Percentiles rank a stretch among this genome's conserved stretches.
These are phyloP conservation scores for Boehmeria nivea DNA, from an alignment of 306 rosid genomes.

Conservation along the genomic window DNA sequence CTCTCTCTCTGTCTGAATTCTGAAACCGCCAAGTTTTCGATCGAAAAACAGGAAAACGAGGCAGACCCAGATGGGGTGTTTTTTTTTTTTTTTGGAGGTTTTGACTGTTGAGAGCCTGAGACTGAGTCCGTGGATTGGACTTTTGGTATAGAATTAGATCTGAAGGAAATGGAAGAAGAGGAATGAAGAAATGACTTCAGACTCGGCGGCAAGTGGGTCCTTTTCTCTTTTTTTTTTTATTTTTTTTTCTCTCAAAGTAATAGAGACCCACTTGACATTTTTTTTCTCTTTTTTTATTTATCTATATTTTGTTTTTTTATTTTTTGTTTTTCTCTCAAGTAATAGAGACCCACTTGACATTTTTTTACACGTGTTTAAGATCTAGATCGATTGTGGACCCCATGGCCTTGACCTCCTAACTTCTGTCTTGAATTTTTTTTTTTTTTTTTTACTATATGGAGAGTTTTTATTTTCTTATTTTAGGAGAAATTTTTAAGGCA, in stretches of 20 bases:
- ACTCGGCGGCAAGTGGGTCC: slow-evolving; percentile 31
- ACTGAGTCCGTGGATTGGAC: slow-evolving; percentile 18
- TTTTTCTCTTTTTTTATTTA: too few species aligned
- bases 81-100: not conserved
- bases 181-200: too few species aligned
- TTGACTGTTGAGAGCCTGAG: slow-evolving; percentile 25
- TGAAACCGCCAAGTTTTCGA: not conserved
- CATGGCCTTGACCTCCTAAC: too few species aligned
- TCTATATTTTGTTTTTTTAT: not conserved
- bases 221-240: too few species aligned
- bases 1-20: not conserved
- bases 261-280: slow-evolving; percentile 24
- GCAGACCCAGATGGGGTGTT: slow-evolving; percentile 5
- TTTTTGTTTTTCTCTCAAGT: slow-evolving; percentile 25
- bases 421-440: too few species aligned
- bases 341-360: slow-evolving; percentile 27
- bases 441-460: too few species aligned
- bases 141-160: slow-evolving; percentile 56
- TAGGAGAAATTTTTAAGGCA: too few species aligned
- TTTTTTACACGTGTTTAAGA: not conserved
- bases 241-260: slow-evolving; percentile 28
- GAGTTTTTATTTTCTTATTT: too few species aligned
- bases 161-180: slow-evolving; percentile 11
- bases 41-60: not conserved
- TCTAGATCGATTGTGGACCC: not conserved